Evolutionary conservation across 371 early-diverging fungal species (phyloP), one percentile per base, ranked within the genome.

Genomic region (Mortierella polycephala): DNA sequence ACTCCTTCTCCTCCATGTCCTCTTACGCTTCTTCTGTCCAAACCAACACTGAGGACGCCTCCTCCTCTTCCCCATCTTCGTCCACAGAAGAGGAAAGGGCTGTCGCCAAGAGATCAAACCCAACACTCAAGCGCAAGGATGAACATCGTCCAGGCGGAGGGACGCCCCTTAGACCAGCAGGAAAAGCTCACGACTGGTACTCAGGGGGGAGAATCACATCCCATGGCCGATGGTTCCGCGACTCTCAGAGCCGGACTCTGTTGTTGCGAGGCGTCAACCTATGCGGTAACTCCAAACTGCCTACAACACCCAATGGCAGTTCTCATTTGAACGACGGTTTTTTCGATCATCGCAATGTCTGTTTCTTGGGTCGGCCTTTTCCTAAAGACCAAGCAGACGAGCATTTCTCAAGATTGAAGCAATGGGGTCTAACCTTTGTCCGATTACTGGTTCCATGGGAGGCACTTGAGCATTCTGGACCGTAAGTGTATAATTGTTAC

Each of bases 401-500:
- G 58, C 95, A 96, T 69, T 91, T 94, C 70, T 84, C 82, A 40
- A 73, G 95, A 30, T 80, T 96, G 54, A 75, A 86, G 18, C 72
- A 85, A 2, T 95, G 95, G 95, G 96, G 96, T 0, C 83, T 96
- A 13, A 93, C 90, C 7, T 85, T 95, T 72, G 75, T 94, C 9
- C 81, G 96, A 3, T 58, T 94, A 9, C 60, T 90, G 37, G 90
- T 93, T 1, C 85, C 96, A 21, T 96, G 96, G 96, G 96, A 96
- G 60, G 88, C 93, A 14, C 75, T 95, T 14, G 94, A 92, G 65
- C 91, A 90, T 64, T 77, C 73, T 46, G 90, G 91, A 7, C 90
- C 90, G 80, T 79, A 79, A 72, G 80, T 76, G 14, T 16, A 40
- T n/a, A 37, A 6, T 47, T n/a, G 12, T 41, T 52, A 42, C 1